phyloP scores from a whole-genome alignment of 2,329 filamentous ascomycete species.

The Magnaporthales sp. region DNA sequence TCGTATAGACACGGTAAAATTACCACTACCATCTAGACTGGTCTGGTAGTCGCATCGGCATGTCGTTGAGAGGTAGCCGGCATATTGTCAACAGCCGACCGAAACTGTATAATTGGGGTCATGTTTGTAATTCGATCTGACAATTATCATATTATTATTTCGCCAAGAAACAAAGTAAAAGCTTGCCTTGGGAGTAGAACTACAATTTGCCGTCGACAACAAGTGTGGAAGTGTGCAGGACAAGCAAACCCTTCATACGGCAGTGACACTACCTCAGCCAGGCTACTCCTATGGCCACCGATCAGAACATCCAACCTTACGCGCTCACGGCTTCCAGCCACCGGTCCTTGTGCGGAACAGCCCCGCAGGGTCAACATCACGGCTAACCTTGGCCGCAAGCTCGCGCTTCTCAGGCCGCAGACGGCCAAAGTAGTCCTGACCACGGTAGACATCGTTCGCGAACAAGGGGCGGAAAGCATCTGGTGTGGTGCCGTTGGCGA shows the following conservation, averaged over 20 bases:
- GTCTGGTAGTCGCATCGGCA: neutral
- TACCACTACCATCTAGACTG: no score
- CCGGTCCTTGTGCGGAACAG: conserved; percentile 29
- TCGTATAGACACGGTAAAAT: neutral
- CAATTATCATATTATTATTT: neutral
- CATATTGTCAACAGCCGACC: neutral
- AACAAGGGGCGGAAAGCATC: conserved; percentile 31
- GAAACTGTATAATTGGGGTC: neutral
- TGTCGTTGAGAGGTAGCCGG: neutral
- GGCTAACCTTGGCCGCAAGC: conserved; percentile 25
- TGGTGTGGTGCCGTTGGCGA: neutral
- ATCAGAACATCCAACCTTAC: neutral
- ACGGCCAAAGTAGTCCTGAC: conserved; percentile 33
- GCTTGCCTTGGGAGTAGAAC: neutral
- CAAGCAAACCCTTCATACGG: neutral
- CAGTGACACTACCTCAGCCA: neutral
- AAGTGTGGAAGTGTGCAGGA: neutral
- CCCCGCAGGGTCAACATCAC: conserved; percentile 26
- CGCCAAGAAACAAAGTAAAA: neutral
- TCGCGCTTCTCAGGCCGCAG: conserved; percentile 24
- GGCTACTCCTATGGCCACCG: neutral
- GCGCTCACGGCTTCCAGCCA: conserved; percentile 26
- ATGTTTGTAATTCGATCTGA: neutral
- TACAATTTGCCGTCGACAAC: neutral
- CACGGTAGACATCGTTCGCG: conserved; percentile 32